Conservation (phyloP, 257 asterid genomes). For the Nicotiana paniculata region DNA sequence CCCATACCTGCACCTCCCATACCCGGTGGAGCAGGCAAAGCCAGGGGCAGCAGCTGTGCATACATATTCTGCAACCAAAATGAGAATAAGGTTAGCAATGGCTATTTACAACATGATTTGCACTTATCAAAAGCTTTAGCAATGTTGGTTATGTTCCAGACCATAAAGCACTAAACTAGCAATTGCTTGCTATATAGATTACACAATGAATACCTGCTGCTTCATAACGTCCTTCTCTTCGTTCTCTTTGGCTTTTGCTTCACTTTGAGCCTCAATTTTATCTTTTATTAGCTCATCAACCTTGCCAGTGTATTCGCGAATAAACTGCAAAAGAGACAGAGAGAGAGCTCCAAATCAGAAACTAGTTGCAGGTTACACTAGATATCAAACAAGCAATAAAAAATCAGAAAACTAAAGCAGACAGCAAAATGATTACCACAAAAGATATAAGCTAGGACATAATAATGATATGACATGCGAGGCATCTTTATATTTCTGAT, state of each 20-base stretch:
- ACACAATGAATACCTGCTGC: slow-evolving; percentile 64
- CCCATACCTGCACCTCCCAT: slow-evolving; percentile 59
- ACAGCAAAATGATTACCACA: background rate
- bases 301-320: slow-evolving; percentile 89
- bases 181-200: background rate
- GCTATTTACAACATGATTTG: background rate
- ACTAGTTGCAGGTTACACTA: background rate
- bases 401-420: background rate
- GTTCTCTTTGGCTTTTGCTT: slow-evolving; percentile 70
- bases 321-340: slow-evolving; percentile 19
- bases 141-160: background rate
- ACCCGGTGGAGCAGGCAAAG: slow-evolving; percentile 97
- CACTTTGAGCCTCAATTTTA: slow-evolving; percentile 71
- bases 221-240: slow-evolving; percentile 80
- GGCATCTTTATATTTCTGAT: background rate
- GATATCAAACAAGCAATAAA: background rate
- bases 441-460: background rate
- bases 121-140: background rate
- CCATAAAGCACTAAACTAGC: background rate
- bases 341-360: background rate
- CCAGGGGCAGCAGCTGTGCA: slow-evolving; percentile 97
- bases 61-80: slow-evolving; percentile 73
- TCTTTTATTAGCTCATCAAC: slow-evolving; percentile 89
- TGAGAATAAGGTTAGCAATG: background rate
- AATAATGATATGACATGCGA: background rate